Base-by-base conservation (phyloP, 1,284 basidiomycete species). In the Pseudozyma tsukubaensis region DNA sequence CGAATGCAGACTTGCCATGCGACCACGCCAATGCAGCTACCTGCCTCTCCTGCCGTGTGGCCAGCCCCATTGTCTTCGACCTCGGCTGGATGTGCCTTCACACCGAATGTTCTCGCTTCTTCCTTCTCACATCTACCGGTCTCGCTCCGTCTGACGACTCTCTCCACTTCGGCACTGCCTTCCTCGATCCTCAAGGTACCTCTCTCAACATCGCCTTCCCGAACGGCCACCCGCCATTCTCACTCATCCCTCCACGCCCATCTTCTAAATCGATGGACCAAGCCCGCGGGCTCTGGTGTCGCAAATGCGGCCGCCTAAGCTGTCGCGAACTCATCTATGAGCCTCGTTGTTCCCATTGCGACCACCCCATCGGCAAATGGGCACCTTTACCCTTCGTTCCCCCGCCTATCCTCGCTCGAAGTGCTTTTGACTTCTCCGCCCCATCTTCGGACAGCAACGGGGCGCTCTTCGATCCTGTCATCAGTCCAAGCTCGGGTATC, bases 71-170 rank as follows among this genome's bases (percentile, higher is more conserved):
- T 18, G 63, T 77, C 21, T 78, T 65, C 55, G 43, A 57, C 24
- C 19, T 18, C 19, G 66, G 66, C 5, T 78, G 74, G 74, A 70
- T 69, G 47, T 78, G 76, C 51, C 59, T 76, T 0, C 47, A 47
- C 1, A 57, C 69, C 7, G 45, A 59, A 14, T 78, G 76, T 44
- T 4, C 42, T 1, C 16, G 11, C n/a, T 77, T 77, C 66, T 77
- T 69, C 49, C 49, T 50, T 19, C 5, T 32, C 24, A 29, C 24
- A 13, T 24, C 50, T 10, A 48, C 57, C 8, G 40, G 50, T 13
- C 2, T 32, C 2, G n/a, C 16, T 24, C 57, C 58, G 1, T 1
- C 10, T 6, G 67, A 70, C 39, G 18, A 45, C 16, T 16, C 4
- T 1, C 45, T 72, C 3, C 24, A 24, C 13, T 72, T 72, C 47